Evolutionary conservation across 768 basidiomycete genomes (phyloP), one percentile per base, ranked within the genome.

Genomic region (Rhizopogon sp.): DNA sequence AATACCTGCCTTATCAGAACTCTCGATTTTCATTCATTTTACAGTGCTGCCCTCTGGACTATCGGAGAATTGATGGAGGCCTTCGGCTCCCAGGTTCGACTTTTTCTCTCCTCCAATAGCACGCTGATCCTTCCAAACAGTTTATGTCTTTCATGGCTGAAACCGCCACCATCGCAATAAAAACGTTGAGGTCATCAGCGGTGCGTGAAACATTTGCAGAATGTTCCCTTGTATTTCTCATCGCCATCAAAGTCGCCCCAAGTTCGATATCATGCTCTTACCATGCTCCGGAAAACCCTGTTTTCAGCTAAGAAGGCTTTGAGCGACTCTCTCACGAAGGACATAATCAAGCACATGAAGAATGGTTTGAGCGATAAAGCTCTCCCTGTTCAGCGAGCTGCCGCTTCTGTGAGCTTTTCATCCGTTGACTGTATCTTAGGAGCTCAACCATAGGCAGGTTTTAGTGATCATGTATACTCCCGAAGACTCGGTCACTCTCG

Each of bases 101-200:
- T 16, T n/a, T 37, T n/a, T 31, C 22, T 11, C 28, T 25, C 29
- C n/a, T 44, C 40, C 52, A 6, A 5, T 29, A 40, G 44, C 16
- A 29, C 16, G 44, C 51, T 42, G 20, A 56, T n/a, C 41, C 10
- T 37, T 39, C 16, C 29, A 33, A 47, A 1, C 58, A 98, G 92
- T 85, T 94, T 66, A 96, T 98, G 94, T 97, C 94, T 0, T 88
- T 94, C 61, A 88, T 95, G 84, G 80, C 86, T 29, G 96, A 98
- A 66, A 88, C 95, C 35, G 73, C 82, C 17, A 73, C 77, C 1
- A 74, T 83, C 0, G 76, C 85, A 0, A 68, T 90, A 42, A 92
- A 85, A 66, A 81, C 86, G 0, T 78, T 81, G 60, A 88, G 81
- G 57, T 82, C 86, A 8, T 93, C 90, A 33, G 79, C 73, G 61